Evolutionary conservation across 768 basidiomycete species (phyloP), one percentile per base, ranked within the genome.

Genomic region (Termitomyces sp.): DNA sequence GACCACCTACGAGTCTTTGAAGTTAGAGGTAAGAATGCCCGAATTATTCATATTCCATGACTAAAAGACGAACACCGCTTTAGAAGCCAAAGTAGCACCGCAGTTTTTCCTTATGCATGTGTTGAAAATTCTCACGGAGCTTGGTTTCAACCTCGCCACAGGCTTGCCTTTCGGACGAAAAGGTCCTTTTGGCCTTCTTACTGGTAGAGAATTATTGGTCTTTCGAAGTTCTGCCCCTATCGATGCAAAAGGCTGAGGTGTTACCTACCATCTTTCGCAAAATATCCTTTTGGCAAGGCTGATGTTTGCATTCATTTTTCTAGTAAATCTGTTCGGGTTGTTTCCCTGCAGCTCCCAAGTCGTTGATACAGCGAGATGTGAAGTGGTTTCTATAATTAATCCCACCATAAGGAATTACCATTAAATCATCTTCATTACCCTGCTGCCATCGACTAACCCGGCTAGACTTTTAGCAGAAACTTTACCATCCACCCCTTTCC

Each of bases 361-460:
- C 42, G 42, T 22, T 13, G 20, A 44, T 24, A 24, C 42, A 44
- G 5, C 13, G 28, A 48, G 29, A 31, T 29, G n/a, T 31, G 28
- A n/a, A n/a, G n/a, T 48, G 47, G 28, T n/a, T 5, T 28, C 24
- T 28, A 28, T 4, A n/a, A 48, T 29, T 20, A 12, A 41, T 41
- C 9, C 39, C 6, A 34, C 34, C 33, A 16, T 28, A 5, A 22
- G 12, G 10, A 22, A 36, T 26, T 9, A 24, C 36, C 12, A 36
- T 62, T 60, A 72, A 58, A 65, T 65, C 75, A 77, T 77, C 64
- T 73, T 75, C 60, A 93, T 70, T 7, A 94, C 89, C 67, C 83
- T 86, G 55, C 78, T 82, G 10, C 87, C 87, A 62, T 92, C 89
- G 5, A 79, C 88, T 20, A 90, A 63, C 4, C 84, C 88, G 8